Percentiles rank a stretch among this genome's conserved stretches.
Evolutionary conservation across 2,329 filamentous ascomycete species (phyloP).

Genomic region (Cercospora sp.): DNA sequence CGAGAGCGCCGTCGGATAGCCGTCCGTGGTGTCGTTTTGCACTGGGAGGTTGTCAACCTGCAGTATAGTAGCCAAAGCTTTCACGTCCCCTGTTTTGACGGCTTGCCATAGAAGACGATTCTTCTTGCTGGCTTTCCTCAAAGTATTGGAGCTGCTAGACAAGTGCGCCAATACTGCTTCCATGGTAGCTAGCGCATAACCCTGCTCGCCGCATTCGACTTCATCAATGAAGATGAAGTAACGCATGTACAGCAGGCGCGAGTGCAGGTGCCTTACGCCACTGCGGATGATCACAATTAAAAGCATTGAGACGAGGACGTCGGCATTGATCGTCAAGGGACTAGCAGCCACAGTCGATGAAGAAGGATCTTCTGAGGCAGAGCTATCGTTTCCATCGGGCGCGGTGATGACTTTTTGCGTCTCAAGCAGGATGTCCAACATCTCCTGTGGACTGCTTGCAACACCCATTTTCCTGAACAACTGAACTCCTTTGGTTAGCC

Average conservation of each 20-base stretch:
- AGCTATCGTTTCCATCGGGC: conserved; percentile 36
- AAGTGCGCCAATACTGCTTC: conserved; percentile 92
- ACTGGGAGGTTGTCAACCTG: conserved; percentile 55
- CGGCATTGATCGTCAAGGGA: conserved; percentile 73
- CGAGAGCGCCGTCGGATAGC: conserved; percentile 24
- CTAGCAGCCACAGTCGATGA: conserved; percentile 38
- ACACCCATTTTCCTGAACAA: conserved; percentile 83
- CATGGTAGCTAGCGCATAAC: conserved; percentile 92
- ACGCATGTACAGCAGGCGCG: conserved; percentile 88
- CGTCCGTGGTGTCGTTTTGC: conserved; percentile 23
- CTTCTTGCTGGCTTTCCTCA: conserved; percentile 79
- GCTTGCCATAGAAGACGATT: conserved; percentile 90
- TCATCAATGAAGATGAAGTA: conserved; percentile 98
- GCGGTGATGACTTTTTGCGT: conserved; percentile 81
- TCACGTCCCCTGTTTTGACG: conserved; percentile 71
- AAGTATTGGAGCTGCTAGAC: conserved; percentile 72
- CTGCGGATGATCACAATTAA: conserved; percentile 91
- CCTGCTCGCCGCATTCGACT: conserved; percentile 92
- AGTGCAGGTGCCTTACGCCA: conserved; percentile 82
- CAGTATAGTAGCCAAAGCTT: conserved; percentile 74
- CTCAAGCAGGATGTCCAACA: conserved; percentile 76
- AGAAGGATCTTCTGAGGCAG: conserved; percentile 44
- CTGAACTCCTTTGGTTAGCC: conserved; percentile 76
- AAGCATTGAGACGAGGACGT: conserved; percentile 87
- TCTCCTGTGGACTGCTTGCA: conserved; percentile 80